Evolutionary conservation across 176 grass and related monocot genomes (phyloP), one percentile per base, ranked within the genome.

Genomic region (Aegilops speltoides): DNA sequence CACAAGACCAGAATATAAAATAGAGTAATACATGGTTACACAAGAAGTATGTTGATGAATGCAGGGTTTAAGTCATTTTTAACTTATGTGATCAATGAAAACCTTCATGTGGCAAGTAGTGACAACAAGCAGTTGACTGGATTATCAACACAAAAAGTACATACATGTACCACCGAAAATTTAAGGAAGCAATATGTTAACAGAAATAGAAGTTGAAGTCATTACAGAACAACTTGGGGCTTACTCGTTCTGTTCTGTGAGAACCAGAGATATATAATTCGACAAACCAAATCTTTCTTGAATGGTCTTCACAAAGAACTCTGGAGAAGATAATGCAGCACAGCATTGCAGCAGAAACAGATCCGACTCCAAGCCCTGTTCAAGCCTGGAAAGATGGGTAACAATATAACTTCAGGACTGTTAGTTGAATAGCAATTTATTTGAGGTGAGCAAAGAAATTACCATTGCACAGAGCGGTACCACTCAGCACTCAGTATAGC

Each of bases 301-400:
- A 84, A 99, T 91, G 82, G 92, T 90, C 88, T 56, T 91, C 54
- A 99, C 92, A 93, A 99, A 99, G 15, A 89, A 78, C 82, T 97
- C 97, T 22, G 97, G 91, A 78, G 97, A 93, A 89, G 94, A 91
- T 88, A 94, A 63, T 65, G 97, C 92, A 91, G 92, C 94, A 93
- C 97, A 99, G 85, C 94, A 96, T 85, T 99, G 97, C 76, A 99
- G 84, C 61, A 99, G 80, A 93, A 97, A 99, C 7, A 99, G 78
- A 91, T 99, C 97, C 12, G 87, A 95, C 86, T 96, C 97, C 86
- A 99, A 82, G 73, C 94, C 94, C 88, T 96, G 94, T 88, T 93
- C 92, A 89, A 94, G 77, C 97, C 97, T 99, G 81, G 64, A 87
- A 92, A 93, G 81, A 72, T 24, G 65, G 64, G 77, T 68, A 60